Conservation (phyloP, 305 asterid genomes). For the Withania somnifera region DNA sequence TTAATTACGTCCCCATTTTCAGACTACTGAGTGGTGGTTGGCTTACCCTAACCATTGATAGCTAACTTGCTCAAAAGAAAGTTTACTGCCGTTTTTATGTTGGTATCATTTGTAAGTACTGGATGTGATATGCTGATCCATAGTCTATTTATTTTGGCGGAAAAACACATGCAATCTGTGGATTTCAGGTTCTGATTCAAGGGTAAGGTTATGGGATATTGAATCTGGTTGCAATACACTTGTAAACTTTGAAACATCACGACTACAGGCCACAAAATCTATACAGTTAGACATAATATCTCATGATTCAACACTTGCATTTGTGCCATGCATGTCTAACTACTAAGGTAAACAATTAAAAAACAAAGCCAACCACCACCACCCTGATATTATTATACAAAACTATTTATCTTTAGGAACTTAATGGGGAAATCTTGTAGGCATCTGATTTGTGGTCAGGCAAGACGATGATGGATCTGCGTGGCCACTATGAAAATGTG, state of each 20-base stretch:
- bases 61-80: too few relatives aligned
- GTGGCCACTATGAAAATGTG: constrained; percentile 82
- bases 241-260: constrained; percentile 78
- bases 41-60: too few relatives aligned
- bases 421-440: constrained; percentile 21
- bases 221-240: constrained; percentile 95
- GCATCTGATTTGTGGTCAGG: constrained; percentile 91
- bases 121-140: neutral
- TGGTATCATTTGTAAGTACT: neutral
- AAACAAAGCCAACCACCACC: neutral
- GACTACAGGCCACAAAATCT: constrained; percentile 72
- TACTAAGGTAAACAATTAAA: constrained; percentile 37
- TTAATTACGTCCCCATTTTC: too few relatives aligned
- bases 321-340: constrained; percentile 85
- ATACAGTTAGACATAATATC: constrained; percentile 66
- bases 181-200: constrained; percentile 90
- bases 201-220: constrained; percentile 93
- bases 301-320: constrained; percentile 59
- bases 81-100: too few relatives aligned
- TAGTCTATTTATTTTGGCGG: neutral
- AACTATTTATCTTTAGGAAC: neutral
- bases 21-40: too few relatives aligned
- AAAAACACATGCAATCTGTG: neutral
- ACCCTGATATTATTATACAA: neutral
- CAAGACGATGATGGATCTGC: constrained; percentile 49